These are phyloP conservation scores for Verruconis gallopava DNA, from an alignment of 2,329 filamentous ascomycete genomes.

Conservation along the genomic window DNA sequence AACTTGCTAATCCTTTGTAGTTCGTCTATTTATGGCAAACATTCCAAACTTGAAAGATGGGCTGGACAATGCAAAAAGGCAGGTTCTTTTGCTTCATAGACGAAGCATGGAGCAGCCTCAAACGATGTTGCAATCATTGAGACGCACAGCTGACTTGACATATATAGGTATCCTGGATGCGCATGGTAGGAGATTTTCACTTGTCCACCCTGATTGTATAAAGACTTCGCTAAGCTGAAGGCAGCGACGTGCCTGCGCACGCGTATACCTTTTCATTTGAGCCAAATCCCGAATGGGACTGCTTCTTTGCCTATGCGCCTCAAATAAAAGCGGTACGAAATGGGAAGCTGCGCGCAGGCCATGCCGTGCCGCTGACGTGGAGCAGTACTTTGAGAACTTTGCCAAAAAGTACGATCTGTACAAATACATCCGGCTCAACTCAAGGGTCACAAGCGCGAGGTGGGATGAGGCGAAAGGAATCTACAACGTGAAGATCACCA, in stretches of 20 bases:
- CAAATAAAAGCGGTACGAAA: constrained; percentile 60
- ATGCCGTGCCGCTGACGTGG: background rate
- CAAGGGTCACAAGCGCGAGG: constrained; percentile 39
- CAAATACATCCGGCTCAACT: constrained; percentile 40
- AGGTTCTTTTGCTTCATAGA: too few relatives aligned
- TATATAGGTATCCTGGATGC: constrained; percentile 22
- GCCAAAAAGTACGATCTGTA: constrained; percentile 51
- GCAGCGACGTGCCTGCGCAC: constrained; percentile 34
- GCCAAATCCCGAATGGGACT: constrained; percentile 55
- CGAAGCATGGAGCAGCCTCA: too few relatives aligned
- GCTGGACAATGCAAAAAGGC: too few relatives aligned
- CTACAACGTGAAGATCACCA: constrained; percentile 45
- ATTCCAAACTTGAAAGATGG: too few relatives aligned
- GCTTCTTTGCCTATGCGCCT: constrained; percentile 51
- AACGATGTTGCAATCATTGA: too few relatives aligned
- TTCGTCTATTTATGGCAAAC: too few relatives aligned
- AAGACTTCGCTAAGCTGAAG: background rate
- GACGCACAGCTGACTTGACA: too few relatives aligned
- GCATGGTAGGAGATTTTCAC: constrained; percentile 19
- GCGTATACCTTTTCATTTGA: constrained; percentile 57
- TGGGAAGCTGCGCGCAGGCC: constrained; percentile 35
- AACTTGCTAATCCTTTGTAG: too few relatives aligned
- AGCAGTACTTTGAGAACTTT: background rate
- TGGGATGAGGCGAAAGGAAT: constrained; percentile 42
- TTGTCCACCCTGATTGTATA: background rate